These are phyloP conservation scores for Fraxinus pennsylvanica DNA, from an alignment of 257 asterid species.

Conservation along the genomic window DNA sequence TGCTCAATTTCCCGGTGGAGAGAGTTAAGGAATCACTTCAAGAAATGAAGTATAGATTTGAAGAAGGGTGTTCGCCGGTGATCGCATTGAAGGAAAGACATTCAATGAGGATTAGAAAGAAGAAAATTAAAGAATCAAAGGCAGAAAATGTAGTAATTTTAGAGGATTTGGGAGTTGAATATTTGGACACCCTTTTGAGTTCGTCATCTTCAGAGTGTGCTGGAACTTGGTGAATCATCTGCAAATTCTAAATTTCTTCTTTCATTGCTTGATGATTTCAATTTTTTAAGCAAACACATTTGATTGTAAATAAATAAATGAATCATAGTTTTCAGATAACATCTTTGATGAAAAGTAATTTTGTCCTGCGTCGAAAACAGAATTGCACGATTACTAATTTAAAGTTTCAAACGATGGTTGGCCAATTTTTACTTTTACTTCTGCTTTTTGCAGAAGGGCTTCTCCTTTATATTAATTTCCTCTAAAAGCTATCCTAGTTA, in stretches of 20 bases:
- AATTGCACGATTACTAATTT: too few relatives aligned
- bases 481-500: too few relatives aligned
- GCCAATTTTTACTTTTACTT: too few relatives aligned
- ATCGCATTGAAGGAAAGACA: slow-evolving; percentile 64
- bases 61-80: slow-evolving; percentile 71
- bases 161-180: slow-evolving; percentile 81
- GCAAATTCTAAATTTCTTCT: background rate
- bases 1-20: slow-evolving; percentile 75
- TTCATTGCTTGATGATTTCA: background rate
- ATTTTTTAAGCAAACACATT: background rate
- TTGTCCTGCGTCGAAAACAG: too few relatives aligned
- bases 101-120: slow-evolving; percentile 47
- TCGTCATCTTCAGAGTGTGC: slow-evolving; percentile 19
- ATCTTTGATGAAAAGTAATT: too few relatives aligned
- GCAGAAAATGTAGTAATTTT: slow-evolving; percentile 53
- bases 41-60: slow-evolving; percentile 53
- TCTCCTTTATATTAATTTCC: too few relatives aligned
- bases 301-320: background rate
- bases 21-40: slow-evolving; percentile 55
- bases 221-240: slow-evolving; percentile 25
- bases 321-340: too few relatives aligned
- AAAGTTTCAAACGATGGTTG: too few relatives aligned
- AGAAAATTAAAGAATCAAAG: slow-evolving; percentile 1
- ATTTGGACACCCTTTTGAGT: slow-evolving; percentile 54
- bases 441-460: too few relatives aligned